Conservation (phyloP, 495 filamentous ascomycete species). For the Xanthoparmelia taractica region DNA sequence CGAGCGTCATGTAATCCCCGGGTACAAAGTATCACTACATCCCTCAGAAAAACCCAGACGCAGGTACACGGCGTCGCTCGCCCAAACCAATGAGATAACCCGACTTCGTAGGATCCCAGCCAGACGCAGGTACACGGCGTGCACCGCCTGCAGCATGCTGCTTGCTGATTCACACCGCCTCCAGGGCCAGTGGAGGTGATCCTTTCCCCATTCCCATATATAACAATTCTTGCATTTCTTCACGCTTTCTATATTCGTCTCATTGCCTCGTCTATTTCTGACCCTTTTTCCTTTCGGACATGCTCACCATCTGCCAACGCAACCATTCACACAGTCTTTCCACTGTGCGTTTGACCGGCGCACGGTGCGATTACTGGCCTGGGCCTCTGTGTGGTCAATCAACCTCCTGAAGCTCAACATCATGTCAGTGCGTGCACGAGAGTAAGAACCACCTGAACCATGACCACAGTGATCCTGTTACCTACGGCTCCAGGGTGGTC, state of each 20-base stretch:
- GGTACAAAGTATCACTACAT: background rate
- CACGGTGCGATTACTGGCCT: conserved; percentile 68
- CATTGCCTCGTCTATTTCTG: background rate
- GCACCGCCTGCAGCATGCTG: background rate
- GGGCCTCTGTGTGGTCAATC: conserved; percentile 57
- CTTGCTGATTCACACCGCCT: background rate
- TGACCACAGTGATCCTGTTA: background rate
- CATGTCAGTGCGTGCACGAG: conserved; percentile 38
- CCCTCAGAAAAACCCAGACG: background rate
- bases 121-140: background rate
- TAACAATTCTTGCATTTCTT: background rate
- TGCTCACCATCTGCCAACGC: background rate
- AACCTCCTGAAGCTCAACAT: conserved; percentile 53
- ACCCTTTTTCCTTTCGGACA: background rate
- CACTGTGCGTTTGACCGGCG: conserved; percentile 61
- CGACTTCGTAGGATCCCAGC: background rate
- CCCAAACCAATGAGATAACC: background rate
- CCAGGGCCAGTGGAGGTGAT: background rate
- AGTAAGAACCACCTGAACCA: background rate
- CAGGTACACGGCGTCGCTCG: background rate
- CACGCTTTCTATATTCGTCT: background rate
- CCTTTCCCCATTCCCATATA: background rate
- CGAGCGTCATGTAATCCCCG: background rate
- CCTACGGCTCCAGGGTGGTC: background rate
- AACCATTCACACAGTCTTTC: conserved; percentile 25